Percentiles rank a stretch among this genome's conserved stretches.
Conservation (phyloP, 352 stramenopile genomes). For the Vaucheria bursata region DNA sequence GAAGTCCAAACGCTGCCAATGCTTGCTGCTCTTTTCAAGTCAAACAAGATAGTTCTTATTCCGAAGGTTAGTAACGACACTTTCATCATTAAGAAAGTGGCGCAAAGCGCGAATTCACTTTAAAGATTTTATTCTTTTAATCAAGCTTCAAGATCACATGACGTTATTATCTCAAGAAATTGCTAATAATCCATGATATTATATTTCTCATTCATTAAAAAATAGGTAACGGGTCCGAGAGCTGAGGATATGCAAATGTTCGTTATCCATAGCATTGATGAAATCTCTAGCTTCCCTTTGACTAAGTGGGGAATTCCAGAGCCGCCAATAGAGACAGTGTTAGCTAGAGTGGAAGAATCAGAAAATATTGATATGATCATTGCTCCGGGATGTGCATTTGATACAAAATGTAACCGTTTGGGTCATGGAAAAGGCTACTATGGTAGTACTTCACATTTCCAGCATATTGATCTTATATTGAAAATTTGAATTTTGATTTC, state of each 20-base stretch:
- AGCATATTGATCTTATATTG: background rate
- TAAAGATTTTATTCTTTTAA: too few relatives aligned
- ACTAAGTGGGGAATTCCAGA: conserved; percentile 77
- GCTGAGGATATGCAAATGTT: conserved; percentile 69
- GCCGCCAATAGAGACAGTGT: conserved; percentile 57
- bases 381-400: conserved; percentile 68
- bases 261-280: conserved; percentile 55
- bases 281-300: conserved; percentile 67
- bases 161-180: too few relatives aligned
- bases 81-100: conserved; percentile 4
- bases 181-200: background rate
- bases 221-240: conserved; percentile 27
- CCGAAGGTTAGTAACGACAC: conserved; percentile 65
- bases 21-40: conserved; percentile 56
- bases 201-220: conserved; percentile 4
- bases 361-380: conserved; percentile 62
- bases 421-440: conserved; percentile 77
- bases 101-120: too few relatives aligned
- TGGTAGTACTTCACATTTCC: conserved; percentile 51
- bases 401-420: conserved; percentile 61
- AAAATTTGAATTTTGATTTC: background rate
- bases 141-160: too few relatives aligned
- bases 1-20: conserved; percentile 60
- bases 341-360: too few relatives aligned
- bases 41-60: conserved; percentile 67